These are phyloP conservation scores for Lunularia cruciata DNA, from an alignment of 225 moss, liverwort and hornwort species.

Conservation along the genomic window DNA sequence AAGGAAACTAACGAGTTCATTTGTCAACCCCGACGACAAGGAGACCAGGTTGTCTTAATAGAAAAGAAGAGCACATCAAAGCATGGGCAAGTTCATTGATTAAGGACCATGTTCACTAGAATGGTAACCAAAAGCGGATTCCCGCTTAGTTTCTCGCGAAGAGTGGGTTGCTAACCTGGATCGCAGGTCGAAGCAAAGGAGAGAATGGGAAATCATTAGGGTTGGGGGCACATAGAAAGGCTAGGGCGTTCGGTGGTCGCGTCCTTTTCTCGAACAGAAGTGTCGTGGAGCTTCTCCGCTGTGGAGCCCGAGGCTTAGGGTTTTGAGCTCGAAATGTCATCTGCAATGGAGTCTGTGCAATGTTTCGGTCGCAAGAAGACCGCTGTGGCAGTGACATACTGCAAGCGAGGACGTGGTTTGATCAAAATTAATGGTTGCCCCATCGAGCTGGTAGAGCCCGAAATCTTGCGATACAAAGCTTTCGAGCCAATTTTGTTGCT, in stretches of 20 bases:
- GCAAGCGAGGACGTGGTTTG: slow-evolving; percentile 30
- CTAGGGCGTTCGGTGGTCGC: neutral
- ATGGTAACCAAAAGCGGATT: too few species aligned
- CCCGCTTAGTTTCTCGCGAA: too few species aligned
- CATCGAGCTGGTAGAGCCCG: slow-evolving; percentile 41
- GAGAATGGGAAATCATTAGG: slow-evolving; percentile 2
- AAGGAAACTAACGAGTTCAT: too few species aligned
- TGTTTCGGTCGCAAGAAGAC: slow-evolving; percentile 42
- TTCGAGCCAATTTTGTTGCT: slow-evolving; percentile 35
- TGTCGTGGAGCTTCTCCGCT: slow-evolving; percentile 2
- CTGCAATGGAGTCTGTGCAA: slow-evolving; percentile 28
- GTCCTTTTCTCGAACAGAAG: slow-evolving; percentile 6
- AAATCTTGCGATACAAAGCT: slow-evolving; percentile 36
- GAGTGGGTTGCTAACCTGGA: too few species aligned
- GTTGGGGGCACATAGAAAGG: slow-evolving; percentile 15
- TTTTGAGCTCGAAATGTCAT: slow-evolving; percentile 8
- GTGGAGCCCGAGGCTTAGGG: slow-evolving; percentile 12
- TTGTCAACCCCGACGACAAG: too few species aligned
- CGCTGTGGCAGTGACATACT: slow-evolving; percentile 36
- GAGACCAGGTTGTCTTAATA: too few species aligned
- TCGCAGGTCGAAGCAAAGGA: too few species aligned
- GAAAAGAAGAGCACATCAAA: too few species aligned
- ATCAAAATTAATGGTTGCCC: slow-evolving; percentile 42
- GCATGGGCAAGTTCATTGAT: too few species aligned
- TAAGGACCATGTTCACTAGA: too few species aligned